Evolutionary conservation across 345 rosid genomes (phyloP).

Genomic region (Euclidium syriacum): DNA sequence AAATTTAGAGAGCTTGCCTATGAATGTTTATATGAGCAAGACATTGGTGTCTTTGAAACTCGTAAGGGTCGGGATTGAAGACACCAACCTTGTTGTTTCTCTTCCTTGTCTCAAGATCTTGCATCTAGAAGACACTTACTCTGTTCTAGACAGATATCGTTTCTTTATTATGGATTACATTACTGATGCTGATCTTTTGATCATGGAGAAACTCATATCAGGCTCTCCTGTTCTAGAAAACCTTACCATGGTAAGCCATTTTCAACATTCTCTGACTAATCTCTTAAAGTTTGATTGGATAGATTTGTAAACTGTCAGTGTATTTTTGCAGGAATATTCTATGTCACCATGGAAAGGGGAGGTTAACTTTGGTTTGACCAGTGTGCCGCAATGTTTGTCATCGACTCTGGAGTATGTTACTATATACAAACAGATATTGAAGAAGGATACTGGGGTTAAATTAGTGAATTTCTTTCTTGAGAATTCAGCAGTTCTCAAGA

Average conservation of each 20-base stretch:
- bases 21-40: neutral
- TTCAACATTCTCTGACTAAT: neutral
- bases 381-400: neutral
- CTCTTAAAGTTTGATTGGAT: no score
- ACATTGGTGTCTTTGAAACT: no score
- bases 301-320: no score
- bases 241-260: slow-evolving; percentile 6
- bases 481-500: neutral
- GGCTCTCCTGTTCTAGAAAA: slow-evolving; percentile 9
- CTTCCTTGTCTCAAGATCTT: neutral
- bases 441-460: neutral
- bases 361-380: neutral
- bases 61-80: no score
- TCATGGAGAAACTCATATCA: neutral
- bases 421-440: neutral
- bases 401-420: slow-evolving; percentile 1
- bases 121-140: no score
- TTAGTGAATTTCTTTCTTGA: neutral
- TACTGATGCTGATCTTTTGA: neutral
- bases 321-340: neutral
- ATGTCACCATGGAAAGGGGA: neutral
- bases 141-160: no score
- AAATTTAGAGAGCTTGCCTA: neutral
- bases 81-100: neutral
- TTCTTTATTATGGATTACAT: no score